Percentiles rank a stretch among this genome's conserved stretches.
These are phyloP conservation scores for Oryza meyeriana DNA, from an alignment of 176 grass and related monocot genomes.

Conservation along the genomic window DNA sequence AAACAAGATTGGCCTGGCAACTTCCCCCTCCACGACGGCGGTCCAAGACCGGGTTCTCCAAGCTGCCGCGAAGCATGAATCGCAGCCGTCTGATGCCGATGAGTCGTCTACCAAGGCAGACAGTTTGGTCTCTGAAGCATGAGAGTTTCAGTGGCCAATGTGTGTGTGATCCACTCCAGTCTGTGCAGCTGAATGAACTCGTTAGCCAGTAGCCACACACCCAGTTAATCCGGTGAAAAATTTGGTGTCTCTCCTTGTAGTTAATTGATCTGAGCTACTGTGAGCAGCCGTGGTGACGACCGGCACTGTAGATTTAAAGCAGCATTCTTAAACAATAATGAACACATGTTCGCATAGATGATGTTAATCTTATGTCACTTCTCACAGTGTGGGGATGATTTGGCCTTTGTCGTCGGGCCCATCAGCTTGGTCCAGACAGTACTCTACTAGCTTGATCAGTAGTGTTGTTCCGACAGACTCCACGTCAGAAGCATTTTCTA, in stretches of 20 bases:
- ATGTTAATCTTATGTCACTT: not conserved
- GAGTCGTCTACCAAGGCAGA: slow-evolving; percentile 50
- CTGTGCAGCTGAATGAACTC: not conserved
- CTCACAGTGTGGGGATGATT: no score
- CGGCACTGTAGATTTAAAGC: slow-evolving; percentile 41
- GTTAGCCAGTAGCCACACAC: not conserved
- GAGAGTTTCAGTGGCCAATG: not conserved
- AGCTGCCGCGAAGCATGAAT: slow-evolving; percentile 89
- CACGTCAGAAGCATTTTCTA: no score
- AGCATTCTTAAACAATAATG: not conserved
- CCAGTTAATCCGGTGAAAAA: not conserved
- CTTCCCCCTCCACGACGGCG: slow-evolving; percentile 84
- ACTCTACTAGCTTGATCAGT: no score
- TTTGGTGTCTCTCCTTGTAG: slow-evolving; percentile 21
- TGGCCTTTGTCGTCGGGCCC: no score
- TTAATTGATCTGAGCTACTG: not conserved
- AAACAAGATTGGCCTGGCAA: slow-evolving; percentile 74
- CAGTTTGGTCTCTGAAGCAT: slow-evolving; percentile 61
- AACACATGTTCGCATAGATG: slow-evolving; percentile 5
- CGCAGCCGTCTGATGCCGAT: slow-evolving; percentile 60
- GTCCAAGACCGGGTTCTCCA: slow-evolving; percentile 87
- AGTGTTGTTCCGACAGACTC: no score
- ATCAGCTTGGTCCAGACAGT: no score
- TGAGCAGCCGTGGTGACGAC: not conserved
- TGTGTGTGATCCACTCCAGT: not conserved